These are phyloP conservation scores for Candida ipomoeae DNA, from an alignment of 805 yeast genomes.

Conservation along the genomic window DNA sequence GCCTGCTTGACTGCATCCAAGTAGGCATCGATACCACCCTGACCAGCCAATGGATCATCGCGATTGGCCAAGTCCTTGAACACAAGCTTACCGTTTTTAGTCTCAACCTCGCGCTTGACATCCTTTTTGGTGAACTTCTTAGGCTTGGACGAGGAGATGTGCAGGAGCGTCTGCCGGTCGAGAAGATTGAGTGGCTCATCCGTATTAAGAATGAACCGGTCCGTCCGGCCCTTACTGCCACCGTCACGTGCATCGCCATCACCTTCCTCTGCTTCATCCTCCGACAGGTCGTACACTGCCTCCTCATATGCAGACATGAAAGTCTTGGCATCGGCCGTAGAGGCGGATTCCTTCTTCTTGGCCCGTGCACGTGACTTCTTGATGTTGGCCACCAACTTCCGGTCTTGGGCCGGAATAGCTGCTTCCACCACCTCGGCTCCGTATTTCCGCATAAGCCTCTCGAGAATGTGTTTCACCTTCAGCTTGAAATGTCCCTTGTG, in stretches of 20 bases:
- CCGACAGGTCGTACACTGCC: conserved; percentile 68
- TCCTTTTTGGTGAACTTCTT: conserved; percentile 48
- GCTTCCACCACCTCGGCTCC: conserved; percentile 83
- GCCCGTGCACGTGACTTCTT: conserved; percentile 82
- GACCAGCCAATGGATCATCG: conserved; percentile 42
- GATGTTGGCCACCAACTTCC: conserved; percentile 76
- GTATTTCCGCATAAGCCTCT: conserved; percentile 83
- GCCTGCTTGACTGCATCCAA: conserved; percentile 91
- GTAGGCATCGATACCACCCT: conserved; percentile 80
- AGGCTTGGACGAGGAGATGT: conserved; percentile 86
- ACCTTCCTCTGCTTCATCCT: conserved; percentile 56
- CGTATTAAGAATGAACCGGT: conserved; percentile 72
- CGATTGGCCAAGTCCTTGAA: conserved; percentile 45
- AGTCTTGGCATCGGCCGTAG: conserved; percentile 43
- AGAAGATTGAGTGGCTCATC: conserved; percentile 83
- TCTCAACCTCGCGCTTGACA: conserved; percentile 30
- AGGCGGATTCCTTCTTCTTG: conserved; percentile 59
- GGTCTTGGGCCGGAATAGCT: conserved; percentile 87
- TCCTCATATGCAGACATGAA: conserved; percentile 89
- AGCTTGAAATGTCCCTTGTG: conserved; percentile 93
- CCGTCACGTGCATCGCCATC: conserved; percentile 35
- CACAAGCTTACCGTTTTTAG: conserved; percentile 64
- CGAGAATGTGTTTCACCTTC: conserved; percentile 88
- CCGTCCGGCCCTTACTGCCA: conserved; percentile 28
- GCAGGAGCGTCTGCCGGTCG: conserved; percentile 79